Evolutionary conservation across 208 protist species (phyloP).

Genomic region (Crithidia brevicula): DNA sequence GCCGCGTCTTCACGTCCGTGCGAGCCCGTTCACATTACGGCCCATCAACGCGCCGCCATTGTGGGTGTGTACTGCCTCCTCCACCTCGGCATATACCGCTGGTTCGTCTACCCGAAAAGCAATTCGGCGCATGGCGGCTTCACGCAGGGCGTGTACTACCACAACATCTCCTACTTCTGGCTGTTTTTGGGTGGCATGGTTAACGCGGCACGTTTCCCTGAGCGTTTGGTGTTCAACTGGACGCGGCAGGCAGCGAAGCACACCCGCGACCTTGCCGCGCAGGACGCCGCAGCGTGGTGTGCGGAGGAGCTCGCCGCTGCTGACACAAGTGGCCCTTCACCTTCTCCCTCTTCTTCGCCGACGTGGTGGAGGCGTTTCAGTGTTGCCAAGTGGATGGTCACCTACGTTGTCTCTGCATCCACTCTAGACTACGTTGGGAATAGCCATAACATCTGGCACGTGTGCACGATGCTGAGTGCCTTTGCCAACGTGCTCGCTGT

Average conservation of each 20-base stretch:
- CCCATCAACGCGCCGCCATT: conserved; percentile 30
- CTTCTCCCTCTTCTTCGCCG: not conserved
- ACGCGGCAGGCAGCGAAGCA: conserved; percentile 20
- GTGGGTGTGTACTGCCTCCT: conserved; percentile 46
- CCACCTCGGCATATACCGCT: conserved; percentile 47
- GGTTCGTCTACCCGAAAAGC: conserved; percentile 57
- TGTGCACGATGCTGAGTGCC: conserved; percentile 54
- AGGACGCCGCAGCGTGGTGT: conserved; percentile 16
- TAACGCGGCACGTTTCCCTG: conserved; percentile 56
- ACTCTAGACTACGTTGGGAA: conserved; percentile 70
- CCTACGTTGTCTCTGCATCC: conserved; percentile 42
- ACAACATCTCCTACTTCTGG: conserved; percentile 57
- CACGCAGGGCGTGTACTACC: conserved; percentile 56
- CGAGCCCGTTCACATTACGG: conserved; percentile 21
- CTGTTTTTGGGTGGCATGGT: conserved; percentile 48
- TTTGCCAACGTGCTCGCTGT: conserved; percentile 49
- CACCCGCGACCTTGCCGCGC: conserved; percentile 4
- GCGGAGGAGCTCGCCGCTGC: conserved; percentile 13
- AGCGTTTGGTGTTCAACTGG: conserved; percentile 37
- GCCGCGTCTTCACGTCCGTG: not conserved
- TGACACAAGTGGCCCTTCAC: not conserved
- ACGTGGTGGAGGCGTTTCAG: conserved; percentile 28
- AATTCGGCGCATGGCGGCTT: conserved; percentile 34
- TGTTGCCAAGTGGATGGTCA: conserved; percentile 30
- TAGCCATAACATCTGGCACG: conserved; percentile 77